A percentile compares a stretch with the other conserved stretches of the same genome.
These are phyloP conservation scores for Dictyostelium capitatum DNA, from an alignment of 78 protist species.

Conservation along the genomic window DNA sequence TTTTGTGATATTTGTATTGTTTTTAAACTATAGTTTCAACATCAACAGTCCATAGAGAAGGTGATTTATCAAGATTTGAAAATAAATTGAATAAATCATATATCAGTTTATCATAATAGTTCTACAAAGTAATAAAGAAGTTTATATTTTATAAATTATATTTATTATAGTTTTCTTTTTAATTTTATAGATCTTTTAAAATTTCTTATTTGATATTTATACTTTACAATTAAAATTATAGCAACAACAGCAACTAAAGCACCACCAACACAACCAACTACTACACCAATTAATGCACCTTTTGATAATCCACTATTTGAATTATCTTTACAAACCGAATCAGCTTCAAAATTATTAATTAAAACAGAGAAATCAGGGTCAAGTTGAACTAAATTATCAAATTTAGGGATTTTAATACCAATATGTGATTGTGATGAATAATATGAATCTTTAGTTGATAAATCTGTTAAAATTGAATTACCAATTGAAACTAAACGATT, in stretches of 20 bases:
- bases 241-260: neutral
- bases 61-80: too few relatives aligned
- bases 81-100: too few relatives aligned
- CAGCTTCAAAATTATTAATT: neutral
- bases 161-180: too few relatives aligned
- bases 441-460: neutral
- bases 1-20: too few relatives aligned
- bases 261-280: neutral
- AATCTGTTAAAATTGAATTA: neutral
- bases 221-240: neutral
- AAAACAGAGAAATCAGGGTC: slow-evolving; percentile 28
- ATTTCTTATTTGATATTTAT: neutral
- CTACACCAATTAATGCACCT: neutral
- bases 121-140: too few relatives aligned
- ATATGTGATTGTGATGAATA: neutral
- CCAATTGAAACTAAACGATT: neutral
- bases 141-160: too few relatives aligned
- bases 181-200: too few relatives aligned
- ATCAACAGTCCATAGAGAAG: too few relatives aligned
- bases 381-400: neutral
- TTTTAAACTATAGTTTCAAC: too few relatives aligned
- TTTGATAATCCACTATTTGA: neutral
- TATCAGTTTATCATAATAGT: too few relatives aligned
- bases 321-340: neutral
- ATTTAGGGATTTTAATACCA: slow-evolving; percentile 20